A percentile compares a stretch with the other conserved stretches of the same genome.
Conservation (phyloP, 2,329 filamentous ascomycete species). For the Cladobotryum protrusum region DNA sequence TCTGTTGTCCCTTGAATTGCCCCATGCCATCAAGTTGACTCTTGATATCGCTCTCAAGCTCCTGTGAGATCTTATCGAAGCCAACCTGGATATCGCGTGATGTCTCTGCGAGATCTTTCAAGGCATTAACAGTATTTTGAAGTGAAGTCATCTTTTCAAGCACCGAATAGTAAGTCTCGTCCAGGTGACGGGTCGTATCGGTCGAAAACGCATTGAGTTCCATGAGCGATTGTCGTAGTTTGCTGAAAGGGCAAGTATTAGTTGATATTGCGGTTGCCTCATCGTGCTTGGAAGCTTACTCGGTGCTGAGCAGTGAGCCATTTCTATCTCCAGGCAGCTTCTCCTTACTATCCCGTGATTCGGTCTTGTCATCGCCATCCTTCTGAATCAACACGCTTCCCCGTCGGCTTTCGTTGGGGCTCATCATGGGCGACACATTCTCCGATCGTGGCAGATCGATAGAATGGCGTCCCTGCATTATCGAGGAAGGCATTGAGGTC, state of each 20-base stretch:
- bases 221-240: slow-evolving; percentile 44
- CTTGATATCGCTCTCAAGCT: slow-evolving; percentile 54
- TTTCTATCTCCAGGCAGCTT: slow-evolving; percentile 33
- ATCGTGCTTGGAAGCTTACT: slow-evolving; percentile 21
- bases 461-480: slow-evolving; percentile 31
- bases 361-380: slow-evolving; percentile 21
- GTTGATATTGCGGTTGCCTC: slow-evolving; percentile 13
- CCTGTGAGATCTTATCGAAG: slow-evolving; percentile 55
- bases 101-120: slow-evolving; percentile 61
- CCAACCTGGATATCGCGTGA: slow-evolving; percentile 51
- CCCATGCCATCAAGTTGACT: slow-evolving; percentile 55
- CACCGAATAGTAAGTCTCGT: slow-evolving; percentile 68
- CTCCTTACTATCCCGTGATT: slow-evolving; percentile 28
- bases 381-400: slow-evolving; percentile 33
- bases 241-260: slow-evolving; percentile 28
- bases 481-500: slow-evolving; percentile 18
- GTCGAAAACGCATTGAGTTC: slow-evolving; percentile 56
- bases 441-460: slow-evolving; percentile 42
- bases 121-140: slow-evolving; percentile 55
- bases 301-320: slow-evolving; percentile 23
- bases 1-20: slow-evolving; percentile 59
- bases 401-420: slow-evolving; percentile 37
- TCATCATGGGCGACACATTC: slow-evolving; percentile 37
- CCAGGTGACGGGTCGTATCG: slow-evolving; percentile 57
- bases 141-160: slow-evolving; percentile 61